Percentiles rank a stretch among this genome's conserved stretches.
These are phyloP conservation scores for Blumeriella jaapii DNA, from an alignment of 2,329 filamentous ascomycete species.

Conservation along the genomic window DNA sequence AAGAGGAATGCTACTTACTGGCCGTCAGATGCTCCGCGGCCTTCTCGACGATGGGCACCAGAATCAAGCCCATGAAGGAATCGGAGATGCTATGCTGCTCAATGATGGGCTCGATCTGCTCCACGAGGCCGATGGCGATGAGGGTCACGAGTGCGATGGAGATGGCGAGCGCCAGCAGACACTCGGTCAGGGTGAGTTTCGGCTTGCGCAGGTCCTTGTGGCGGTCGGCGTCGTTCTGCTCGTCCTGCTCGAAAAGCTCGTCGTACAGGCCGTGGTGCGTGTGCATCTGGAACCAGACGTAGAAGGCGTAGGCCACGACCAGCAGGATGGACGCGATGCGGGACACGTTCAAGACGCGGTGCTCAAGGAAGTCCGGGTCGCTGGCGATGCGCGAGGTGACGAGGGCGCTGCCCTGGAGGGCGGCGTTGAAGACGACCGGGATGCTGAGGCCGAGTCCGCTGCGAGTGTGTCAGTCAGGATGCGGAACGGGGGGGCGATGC, in stretches of 20 bases:
- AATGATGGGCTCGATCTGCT: conserved; percentile 56
- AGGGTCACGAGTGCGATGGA: conserved; percentile 59
- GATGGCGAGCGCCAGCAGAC: conserved; percentile 50
- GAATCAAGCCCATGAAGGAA: conserved; percentile 58
- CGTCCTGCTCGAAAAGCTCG: conserved; percentile 59
- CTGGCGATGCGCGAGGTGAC: conserved; percentile 12
- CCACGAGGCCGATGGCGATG: conserved; percentile 62
- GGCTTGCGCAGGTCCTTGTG: conserved; percentile 47
- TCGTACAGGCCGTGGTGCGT: conserved; percentile 71
- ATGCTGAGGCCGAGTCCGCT: conserved; percentile 35
- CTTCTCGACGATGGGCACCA: conserved; percentile 76
- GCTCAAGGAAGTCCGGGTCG: conserved; percentile 33
- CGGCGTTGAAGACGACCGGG: conserved; percentile 35
- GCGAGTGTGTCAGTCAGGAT: background rate
- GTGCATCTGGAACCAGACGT: conserved; percentile 59
- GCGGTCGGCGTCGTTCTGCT: conserved; percentile 53
- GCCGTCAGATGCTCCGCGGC: conserved; percentile 76
- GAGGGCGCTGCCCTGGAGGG: conserved; percentile 26
- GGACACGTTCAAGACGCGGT: conserved; percentile 52
- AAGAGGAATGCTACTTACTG: conserved; percentile 15
- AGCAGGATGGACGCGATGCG: conserved; percentile 61
- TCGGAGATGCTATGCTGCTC: conserved; percentile 38
- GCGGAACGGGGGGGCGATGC: background rate
- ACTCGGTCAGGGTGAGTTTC: conserved; percentile 67
- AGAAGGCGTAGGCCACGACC: conserved; percentile 56